Conservation (phyloP, 2,329 filamentous ascomycete species). For the Cercospora sp. region DNA sequence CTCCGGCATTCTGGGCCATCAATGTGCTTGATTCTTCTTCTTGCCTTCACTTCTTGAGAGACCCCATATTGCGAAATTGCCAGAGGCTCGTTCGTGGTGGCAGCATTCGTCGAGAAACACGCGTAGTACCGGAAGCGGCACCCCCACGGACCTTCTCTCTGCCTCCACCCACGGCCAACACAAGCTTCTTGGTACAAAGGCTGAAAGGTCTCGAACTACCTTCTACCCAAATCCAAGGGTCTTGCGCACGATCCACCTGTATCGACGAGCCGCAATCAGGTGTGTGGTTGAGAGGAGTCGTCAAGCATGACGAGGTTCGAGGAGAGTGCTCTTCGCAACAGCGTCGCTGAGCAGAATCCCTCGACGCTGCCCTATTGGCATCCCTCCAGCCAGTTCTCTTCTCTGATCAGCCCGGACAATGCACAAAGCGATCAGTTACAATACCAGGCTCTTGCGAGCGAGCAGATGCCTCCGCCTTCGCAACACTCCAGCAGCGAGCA, state of each 20-base stretch:
- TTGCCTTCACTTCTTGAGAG: not conserved
- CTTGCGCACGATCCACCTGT: not conserved
- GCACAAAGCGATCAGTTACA: constrained; percentile 2
- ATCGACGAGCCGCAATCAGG: not conserved
- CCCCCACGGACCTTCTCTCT: not conserved
- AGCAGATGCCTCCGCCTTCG: constrained; percentile 13
- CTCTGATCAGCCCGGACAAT: constrained; percentile 27
- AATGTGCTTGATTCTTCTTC: constrained; percentile 12
- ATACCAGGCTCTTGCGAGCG: constrained; percentile 10
- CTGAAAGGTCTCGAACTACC: not conserved
- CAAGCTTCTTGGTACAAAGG: not conserved
- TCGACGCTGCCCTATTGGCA: constrained; percentile 30
- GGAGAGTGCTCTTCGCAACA: constrained; percentile 29
- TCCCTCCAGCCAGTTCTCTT: constrained; percentile 29
- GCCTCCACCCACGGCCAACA: not conserved
- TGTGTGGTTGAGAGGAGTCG: not conserved
- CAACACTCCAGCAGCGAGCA: not conserved
- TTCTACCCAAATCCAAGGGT: not conserved
- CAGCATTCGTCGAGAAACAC: not conserved
- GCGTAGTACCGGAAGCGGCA: not conserved
- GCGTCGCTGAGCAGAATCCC: constrained; percentile 19
- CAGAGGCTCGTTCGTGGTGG: not conserved
- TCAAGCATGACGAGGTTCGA: constrained; percentile 27
- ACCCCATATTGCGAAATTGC: not conserved
- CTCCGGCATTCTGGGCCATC: constrained; percentile 10